Evolutionary conservation across 129 eudicot genomes (phyloP), one percentile per base, ranked within the genome.

Genomic region (Centaurea solstitialis): DNA sequence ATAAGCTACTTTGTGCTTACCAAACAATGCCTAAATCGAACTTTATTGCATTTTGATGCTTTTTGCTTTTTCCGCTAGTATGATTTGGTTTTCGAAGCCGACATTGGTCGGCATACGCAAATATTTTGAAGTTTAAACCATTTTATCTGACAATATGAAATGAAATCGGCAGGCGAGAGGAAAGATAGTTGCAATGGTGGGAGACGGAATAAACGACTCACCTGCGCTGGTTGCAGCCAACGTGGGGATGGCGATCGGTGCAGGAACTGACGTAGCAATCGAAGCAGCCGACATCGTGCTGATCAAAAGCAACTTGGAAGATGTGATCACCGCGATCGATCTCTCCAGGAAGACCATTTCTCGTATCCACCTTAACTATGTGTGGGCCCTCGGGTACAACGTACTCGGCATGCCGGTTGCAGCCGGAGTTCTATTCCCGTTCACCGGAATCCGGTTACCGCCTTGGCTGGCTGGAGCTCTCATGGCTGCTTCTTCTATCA

Each of bases 401-500:
- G 9, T 89, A 17, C 87, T 89, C 17, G 91, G 89, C 68, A 89
- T 89, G 76, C 93, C 93, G 3, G 78, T 87, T 68, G 93, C 93
- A 37, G 93, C 89, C 8, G 93, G 93, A 65, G 77, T 80, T 33
- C 69, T 89, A 8, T 89, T 89, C 57, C 93, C 90, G 18, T 82
- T 69, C 59, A 80, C 87, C 0, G 86, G 92, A 71, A 81, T 87
- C 75, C 85, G 93, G 43, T 78, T 90, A 68, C 93, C 91, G 18
- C 94, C 91, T 78, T 90, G 94, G 94, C 21, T 87, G 70, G 94
- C 94, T 18, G 94, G 94, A 66, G 91, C 91, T 40, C 87, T 88
- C 79, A 90, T 90, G 94, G 94, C 91, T 11, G 90, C 87, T 68
- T 88, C 94, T 71, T 90, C 94, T 17, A 83, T 90, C 4, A 88